Evolutionary conservation across 306 rosid species (phyloP), one percentile per base, ranked within the genome.

Genomic region (Biancaea sappan): DNA sequence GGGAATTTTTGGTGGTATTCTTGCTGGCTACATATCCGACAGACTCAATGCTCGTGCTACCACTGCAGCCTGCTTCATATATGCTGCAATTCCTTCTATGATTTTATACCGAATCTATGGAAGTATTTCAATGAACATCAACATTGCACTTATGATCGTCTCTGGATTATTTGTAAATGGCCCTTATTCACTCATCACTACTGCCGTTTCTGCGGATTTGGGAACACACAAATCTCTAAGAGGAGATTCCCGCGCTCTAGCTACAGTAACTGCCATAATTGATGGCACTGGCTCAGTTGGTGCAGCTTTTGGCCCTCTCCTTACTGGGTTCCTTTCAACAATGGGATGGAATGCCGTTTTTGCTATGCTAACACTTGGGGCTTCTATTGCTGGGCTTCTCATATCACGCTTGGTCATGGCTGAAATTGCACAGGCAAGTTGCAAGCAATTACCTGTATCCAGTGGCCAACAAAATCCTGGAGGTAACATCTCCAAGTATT

Each of bases 241-340:
- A 80, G 96, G 96, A 35, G 86, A 92, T 79, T 92, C 96, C 70
- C 88, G 97, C 26, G 97, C 97, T 32, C 84, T 92, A 18, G 97
- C 97, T 37, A 92, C 97, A 0, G 97, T 92, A 9, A 86, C 93
- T 35, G 92, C 96, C 47, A 89, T 92, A 61, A 92, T 92, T 75
- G 97, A 92, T 43, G 97, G 97, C 34, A 92, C 97, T 0, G 94
- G 96, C n/a, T 90, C 97, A 6, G 79, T 84, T 56, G 97, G 97
- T 80, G 96, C 97, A 5, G 89, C 96, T 66, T 78, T 92, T 32
- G 97, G 97, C 25, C 97, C 97, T 76, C 87, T 92, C 81, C 89
- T 92, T 69, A 90, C 97, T 1, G 96, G 94, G 10, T 92, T 89
- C 63, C 72, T 90, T 60, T 90, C 96, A 56, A 83, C 87, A n/a